Evolutionary conservation across 1,139 yeast species (phyloP), one percentile per base, ranked within the genome.

Genomic region (Sugiyamaella novakii): DNA sequence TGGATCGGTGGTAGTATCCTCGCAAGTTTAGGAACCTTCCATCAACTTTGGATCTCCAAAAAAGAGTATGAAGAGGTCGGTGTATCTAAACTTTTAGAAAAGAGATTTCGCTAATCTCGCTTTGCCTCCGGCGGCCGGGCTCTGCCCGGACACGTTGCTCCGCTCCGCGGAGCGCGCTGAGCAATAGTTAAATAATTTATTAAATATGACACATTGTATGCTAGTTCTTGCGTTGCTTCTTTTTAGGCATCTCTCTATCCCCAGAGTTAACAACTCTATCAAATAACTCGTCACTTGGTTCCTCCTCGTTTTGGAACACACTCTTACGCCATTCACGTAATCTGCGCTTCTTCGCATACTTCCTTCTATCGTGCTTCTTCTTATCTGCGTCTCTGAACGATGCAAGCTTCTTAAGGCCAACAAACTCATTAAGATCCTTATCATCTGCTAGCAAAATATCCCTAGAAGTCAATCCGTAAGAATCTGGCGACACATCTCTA

Each of bases 1-100:
- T 92, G 98, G 98, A 80, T 92, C 49, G 99, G 99, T 37, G 98
- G 97, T 5, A 84, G 95, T 57, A 94, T 92, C 34, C 74, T 92
- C 52, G 84, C 96, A 3, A 85, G 96, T 49, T 75, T 92, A 61
- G 98, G 98, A 22, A 89, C 97, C 1, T 92, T 92, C 75, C 98
- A 92, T 67, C 98, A 92, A 69, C 74, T 89, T 73, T 92, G 98
- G 98, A 96, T 92, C 2, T 87, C 94, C 39, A 85, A 83, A 65
- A 81, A 81, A 59, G 98, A 92, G 68, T 88, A 86, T 61, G 88
- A 88, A 55, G 98, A 92, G 65, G 92, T 84, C 22, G 98, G 98
- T 7, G 80, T 84, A 7, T 94, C 87, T 50, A 81, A 89, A 65
- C 76, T 91, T 37, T 50, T 63, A 3, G 67, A 64, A 46, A 60